Evolutionary conservation across 805 yeast species (phyloP).

Genomic region (Cyberlindnera veronae): DNA sequence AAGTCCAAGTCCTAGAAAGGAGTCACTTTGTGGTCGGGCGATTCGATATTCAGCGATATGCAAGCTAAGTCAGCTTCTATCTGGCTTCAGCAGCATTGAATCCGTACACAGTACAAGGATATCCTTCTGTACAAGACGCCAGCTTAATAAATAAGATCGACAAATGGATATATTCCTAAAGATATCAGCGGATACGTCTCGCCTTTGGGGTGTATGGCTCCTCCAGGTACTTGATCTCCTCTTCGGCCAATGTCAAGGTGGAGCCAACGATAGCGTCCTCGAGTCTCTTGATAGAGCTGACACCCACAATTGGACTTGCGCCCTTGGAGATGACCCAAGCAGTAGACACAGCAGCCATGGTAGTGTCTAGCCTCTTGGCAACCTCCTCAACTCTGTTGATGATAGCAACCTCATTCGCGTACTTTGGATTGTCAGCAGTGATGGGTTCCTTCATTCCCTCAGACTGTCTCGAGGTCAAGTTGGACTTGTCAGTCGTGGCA

Average conservation of each 20-base stretch:
- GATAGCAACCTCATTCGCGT: constrained; percentile 32
- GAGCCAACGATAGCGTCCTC: constrained; percentile 48
- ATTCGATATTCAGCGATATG: too few relatives aligned
- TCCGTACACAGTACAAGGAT: too few relatives aligned
- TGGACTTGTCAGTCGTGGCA: constrained; percentile 5
- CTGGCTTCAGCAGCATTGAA: too few relatives aligned
- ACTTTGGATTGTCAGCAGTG: constrained; percentile 2
- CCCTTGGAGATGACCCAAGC: constrained; percentile 55
- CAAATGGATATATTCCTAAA: too few relatives aligned
- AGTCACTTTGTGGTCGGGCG: too few relatives aligned
- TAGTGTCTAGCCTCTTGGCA: constrained; percentile 40
- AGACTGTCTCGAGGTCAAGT: constrained; percentile 12
- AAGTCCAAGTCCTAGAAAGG: constrained; percentile 72
- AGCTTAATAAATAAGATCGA: too few relatives aligned
- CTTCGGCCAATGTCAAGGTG: constrained; percentile 32
- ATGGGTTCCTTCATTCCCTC: not conserved
- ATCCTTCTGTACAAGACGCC: too few relatives aligned
- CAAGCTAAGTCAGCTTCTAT: too few relatives aligned
- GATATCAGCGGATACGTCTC: constrained; percentile 10
- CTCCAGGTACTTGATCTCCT: constrained; percentile 20
- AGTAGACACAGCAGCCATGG: constrained; percentile 50
- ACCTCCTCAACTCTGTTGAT: constrained; percentile 52
- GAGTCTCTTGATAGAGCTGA: constrained; percentile 43
- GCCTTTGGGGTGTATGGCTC: constrained; percentile 22
- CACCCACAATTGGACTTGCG: constrained; percentile 52